Evolutionary conservation across 2,329 filamentous ascomycete species (phyloP).

Genomic region (Zymoseptoria crescenta): DNA sequence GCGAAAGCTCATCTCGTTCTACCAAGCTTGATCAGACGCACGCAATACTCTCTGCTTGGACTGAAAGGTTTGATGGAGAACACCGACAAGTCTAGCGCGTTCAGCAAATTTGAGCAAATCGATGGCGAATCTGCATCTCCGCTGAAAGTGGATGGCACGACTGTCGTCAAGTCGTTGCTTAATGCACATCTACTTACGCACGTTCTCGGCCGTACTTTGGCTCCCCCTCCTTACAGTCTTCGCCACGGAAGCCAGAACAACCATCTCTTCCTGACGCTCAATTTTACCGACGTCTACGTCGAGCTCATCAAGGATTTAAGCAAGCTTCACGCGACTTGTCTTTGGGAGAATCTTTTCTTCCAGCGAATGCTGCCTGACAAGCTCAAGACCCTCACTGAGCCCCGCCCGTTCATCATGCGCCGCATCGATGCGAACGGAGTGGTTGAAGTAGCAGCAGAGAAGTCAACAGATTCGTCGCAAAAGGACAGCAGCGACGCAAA

Average conservation of each 20-base stretch:
- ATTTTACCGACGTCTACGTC: conserved; percentile 76
- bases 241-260: conserved; percentile 48
- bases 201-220: conserved; percentile 47
- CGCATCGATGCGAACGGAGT: conserved; percentile 24
- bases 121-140: conserved; percentile 24
- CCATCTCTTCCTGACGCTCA: conserved; percentile 65
- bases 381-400: conserved; percentile 47
- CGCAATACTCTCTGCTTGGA: conserved; percentile 60
- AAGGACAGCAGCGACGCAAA: conserved; percentile 3
- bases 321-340: conserved; percentile 66
- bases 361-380: conserved; percentile 64
- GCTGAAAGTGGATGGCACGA: conserved; percentile 55
- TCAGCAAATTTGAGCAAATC: conserved; percentile 9
- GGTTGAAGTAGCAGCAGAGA: conserved; percentile 20
- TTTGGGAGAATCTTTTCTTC: conserved; percentile 77
- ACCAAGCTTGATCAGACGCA: conserved; percentile 69
- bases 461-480: conserved; percentile 1
- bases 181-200: conserved; percentile 69
- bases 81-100: conserved; percentile 14
- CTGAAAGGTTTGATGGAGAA: conserved; percentile 56
- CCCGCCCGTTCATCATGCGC: conserved; percentile 27
- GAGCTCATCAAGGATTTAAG: conserved; percentile 68
- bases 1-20: conserved; percentile 71
- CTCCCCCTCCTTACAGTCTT: conserved; percentile 22
- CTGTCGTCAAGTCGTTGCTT: conserved; percentile 68